Evolutionary conservation across 768 basidiomycete genomes (phyloP).

Genomic region (Lactarius sp.): DNA sequence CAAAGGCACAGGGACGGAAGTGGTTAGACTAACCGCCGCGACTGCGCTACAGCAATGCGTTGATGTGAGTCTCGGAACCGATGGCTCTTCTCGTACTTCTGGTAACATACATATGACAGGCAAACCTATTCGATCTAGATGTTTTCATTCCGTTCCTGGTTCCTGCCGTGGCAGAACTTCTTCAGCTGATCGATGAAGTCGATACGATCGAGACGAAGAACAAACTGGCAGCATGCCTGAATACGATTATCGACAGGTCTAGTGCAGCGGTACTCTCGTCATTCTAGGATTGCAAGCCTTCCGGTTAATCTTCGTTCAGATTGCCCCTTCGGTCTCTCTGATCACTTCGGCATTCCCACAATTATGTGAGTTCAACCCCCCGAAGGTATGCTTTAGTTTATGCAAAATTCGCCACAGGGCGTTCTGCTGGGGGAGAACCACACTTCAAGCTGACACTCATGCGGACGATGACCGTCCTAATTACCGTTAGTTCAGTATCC

Average conservation of each 20-base stretch:
- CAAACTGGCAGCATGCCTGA: conserved; percentile 64
- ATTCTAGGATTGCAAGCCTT: not conserved
- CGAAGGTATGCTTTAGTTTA: conserved; percentile 17
- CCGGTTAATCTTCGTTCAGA: conserved; percentile 38
- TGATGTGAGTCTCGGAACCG: conserved; percentile 57
- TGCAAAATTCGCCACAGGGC: conserved; percentile 47
- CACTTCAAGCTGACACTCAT: conserved; percentile 69
- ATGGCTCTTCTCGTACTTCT: not conserved
- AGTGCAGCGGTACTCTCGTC: conserved; percentile 33
- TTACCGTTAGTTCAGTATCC: conserved; percentile 46
- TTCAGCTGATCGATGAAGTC: conserved; percentile 66
- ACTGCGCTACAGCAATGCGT: conserved; percentile 76
- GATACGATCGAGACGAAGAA: conserved; percentile 75
- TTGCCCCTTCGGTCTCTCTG: conserved; percentile 56
- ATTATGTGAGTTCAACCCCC: conserved; percentile 54
- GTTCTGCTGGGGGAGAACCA: conserved; percentile 59
- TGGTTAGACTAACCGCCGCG: conserved; percentile 83
- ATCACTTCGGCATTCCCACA: conserved; percentile 63
- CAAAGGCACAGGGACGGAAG: conserved; percentile 69
- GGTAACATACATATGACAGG: conserved; percentile 37
- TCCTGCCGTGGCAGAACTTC: conserved; percentile 54
- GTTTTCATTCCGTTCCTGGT: conserved; percentile 68
- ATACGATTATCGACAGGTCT: conserved; percentile 56
- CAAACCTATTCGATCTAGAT: conserved; percentile 54
- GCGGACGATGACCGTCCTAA: conserved; percentile 61